phyloP scores from a whole-genome alignment of 345 rosid species.

The Noccaea caerulescens region DNA sequence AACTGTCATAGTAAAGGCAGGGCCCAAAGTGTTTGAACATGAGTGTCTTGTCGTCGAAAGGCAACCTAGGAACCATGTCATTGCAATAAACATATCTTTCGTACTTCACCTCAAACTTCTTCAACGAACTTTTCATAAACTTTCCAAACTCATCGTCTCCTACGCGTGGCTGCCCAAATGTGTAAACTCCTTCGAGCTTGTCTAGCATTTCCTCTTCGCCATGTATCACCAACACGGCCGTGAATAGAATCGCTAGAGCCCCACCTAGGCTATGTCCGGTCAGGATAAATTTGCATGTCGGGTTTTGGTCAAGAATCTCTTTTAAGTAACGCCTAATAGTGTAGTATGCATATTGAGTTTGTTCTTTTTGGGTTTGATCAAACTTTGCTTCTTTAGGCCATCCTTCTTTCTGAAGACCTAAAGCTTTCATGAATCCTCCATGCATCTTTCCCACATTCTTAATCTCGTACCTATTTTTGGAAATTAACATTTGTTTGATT shows the following conservation, averaged over 20 bases:
- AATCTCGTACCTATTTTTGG: slow-evolving; percentile 44
- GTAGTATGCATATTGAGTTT: slow-evolving; percentile 49
- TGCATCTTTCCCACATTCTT: slow-evolving; percentile 58
- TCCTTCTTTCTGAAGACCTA: slow-evolving; percentile 59
- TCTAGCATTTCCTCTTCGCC: slow-evolving; percentile 50
- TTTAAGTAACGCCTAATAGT: slow-evolving; percentile 42
- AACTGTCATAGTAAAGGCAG: slow-evolving; percentile 51
- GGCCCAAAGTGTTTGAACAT: slow-evolving; percentile 55
- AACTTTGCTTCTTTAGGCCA: slow-evolving; percentile 47
- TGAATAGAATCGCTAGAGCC: slow-evolving; percentile 54
- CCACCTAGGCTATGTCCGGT: slow-evolving; percentile 70
- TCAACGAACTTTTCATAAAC: slow-evolving; percentile 47
- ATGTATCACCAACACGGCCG: slow-evolving; percentile 47
- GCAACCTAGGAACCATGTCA: slow-evolving; percentile 63
- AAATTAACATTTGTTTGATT: not conserved
- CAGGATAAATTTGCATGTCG: slow-evolving; percentile 48
- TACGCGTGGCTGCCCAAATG: slow-evolving; percentile 67
- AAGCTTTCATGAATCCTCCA: slow-evolving; percentile 63
- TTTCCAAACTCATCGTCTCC: slow-evolving; percentile 53
- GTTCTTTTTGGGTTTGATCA: slow-evolving; percentile 31
- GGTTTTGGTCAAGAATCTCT: slow-evolving; percentile 43
- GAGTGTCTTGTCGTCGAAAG: slow-evolving; percentile 54
- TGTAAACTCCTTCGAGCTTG: slow-evolving; percentile 58
- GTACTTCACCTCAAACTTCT: slow-evolving; percentile 44
- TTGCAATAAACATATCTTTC: slow-evolving; percentile 54